These are phyloP conservation scores for Tillandsia leiboldiana DNA, from an alignment of 176 grass and related monocot genomes.

Conservation along the genomic window DNA sequence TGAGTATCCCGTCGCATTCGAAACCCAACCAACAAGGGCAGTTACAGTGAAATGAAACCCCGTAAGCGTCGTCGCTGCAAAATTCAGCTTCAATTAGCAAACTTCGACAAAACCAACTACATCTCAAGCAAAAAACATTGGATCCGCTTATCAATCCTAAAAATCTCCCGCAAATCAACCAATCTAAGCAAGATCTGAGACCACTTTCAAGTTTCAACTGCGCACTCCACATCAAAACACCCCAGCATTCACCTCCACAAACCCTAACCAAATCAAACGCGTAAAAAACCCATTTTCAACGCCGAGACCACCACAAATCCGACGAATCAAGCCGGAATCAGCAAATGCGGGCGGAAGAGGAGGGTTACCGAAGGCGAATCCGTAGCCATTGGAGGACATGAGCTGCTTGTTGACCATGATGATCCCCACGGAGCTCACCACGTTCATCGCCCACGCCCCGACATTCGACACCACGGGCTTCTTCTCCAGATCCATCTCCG, in stretches of 20 bases:
- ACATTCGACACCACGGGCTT: conserved; percentile 60
- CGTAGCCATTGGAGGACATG: conserved; percentile 80
- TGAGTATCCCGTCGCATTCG: conserved; percentile 78
- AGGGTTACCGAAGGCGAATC: conserved; percentile 69
- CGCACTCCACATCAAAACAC: no score
- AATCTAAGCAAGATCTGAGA: no score
- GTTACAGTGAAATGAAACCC: conserved; percentile 92
- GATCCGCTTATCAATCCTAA: background rate
- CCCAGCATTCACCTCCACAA: background rate
- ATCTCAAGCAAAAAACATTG: background rate
- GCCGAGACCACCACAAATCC: no score
- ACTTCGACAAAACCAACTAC: background rate
- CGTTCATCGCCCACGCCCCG: conserved; percentile 93
- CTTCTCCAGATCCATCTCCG: conserved; percentile 43
- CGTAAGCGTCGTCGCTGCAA: conserved; percentile 79
- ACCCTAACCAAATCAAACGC: background rate
- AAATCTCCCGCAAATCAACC: background rate
- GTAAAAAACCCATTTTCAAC: background rate
- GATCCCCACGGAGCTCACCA: conserved; percentile 94
- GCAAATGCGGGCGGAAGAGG: background rate
- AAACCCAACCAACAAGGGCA: conserved; percentile 83
- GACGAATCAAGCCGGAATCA: background rate
- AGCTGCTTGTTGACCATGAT: conserved; percentile 98
- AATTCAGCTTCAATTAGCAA: background rate
- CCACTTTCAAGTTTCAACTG: no score